These are phyloP conservation scores for Prunus salicina DNA, from an alignment of 306 rosid genomes.

Conservation along the genomic window DNA sequence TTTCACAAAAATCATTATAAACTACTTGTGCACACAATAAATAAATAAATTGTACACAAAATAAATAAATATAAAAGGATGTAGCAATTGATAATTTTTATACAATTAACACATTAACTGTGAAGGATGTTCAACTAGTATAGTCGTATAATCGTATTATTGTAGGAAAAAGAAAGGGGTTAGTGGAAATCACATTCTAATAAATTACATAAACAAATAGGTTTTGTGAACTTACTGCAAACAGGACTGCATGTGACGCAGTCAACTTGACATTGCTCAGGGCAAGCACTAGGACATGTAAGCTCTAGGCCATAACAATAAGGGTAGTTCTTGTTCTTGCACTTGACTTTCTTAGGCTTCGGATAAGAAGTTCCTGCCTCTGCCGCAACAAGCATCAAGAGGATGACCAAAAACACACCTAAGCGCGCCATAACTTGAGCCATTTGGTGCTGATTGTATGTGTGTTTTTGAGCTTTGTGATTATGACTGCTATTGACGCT, in stretches of 20 bases:
- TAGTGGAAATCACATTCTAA: no score
- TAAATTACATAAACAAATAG: neutral
- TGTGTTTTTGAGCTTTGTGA: neutral
- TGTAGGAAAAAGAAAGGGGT: no score
- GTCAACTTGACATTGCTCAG: slow-evolving; percentile 29
- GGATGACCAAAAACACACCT: slow-evolving; percentile 8
- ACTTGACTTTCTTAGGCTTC: slow-evolving; percentile 38
- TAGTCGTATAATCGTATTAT: no score
- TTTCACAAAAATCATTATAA: no score
- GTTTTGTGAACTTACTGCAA: slow-evolving; percentile 23
- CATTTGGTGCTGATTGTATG: slow-evolving; percentile 4
- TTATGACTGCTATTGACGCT: neutral
- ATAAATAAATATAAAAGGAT: no score
- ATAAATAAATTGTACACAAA: no score
- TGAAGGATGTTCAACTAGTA: no score
- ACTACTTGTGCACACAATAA: no score
- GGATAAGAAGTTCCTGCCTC: slow-evolving; percentile 15
- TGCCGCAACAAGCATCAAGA: slow-evolving; percentile 7
- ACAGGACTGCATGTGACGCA: slow-evolving; percentile 37
- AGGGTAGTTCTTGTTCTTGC: slow-evolving; percentile 25
- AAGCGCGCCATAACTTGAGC: slow-evolving; percentile 7
- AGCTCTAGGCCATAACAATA: slow-evolving; percentile 24
- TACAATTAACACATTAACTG: neutral
- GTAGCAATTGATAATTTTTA: no score
- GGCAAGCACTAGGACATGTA: slow-evolving; percentile 34